Evolutionary conservation across 2,329 filamentous ascomycete genomes (phyloP).

Genomic region (Ampelomyces quisqualis): DNA sequence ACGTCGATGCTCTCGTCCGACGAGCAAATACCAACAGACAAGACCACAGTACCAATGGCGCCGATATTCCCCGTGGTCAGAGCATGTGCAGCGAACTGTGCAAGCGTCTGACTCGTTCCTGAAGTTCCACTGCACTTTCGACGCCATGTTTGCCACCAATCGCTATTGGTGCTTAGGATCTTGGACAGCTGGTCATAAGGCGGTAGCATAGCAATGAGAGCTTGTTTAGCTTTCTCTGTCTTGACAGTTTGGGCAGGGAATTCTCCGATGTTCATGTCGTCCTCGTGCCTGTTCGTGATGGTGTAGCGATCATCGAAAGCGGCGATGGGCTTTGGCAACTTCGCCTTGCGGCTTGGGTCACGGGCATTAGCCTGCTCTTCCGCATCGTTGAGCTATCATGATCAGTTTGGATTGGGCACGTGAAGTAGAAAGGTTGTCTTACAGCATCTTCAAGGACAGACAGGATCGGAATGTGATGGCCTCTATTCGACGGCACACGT

Average conservation of each 20-base stretch:
- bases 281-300: slow-evolving; percentile 33
- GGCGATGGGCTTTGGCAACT: slow-evolving; percentile 12
- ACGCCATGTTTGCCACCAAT: slow-evolving; percentile 49
- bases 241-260: slow-evolving; percentile 30
- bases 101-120: slow-evolving; percentile 39
- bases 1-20: slow-evolving; percentile 49
- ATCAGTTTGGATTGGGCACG: slow-evolving; percentile 15
- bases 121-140: slow-evolving; percentile 48
- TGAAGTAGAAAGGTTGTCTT: slow-evolving; percentile 12
- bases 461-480: slow-evolving; percentile 41
- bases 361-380: slow-evolving; percentile 35
- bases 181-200: slow-evolving; percentile 37
- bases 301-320: slow-evolving; percentile 28
- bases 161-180: slow-evolving; percentile 39
- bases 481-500: slow-evolving; percentile 25
- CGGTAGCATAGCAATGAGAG: slow-evolving; percentile 39
- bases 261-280: slow-evolving; percentile 26
- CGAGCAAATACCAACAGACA: slow-evolving; percentile 42
- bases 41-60: slow-evolving; percentile 42
- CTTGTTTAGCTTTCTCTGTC: slow-evolving; percentile 40
- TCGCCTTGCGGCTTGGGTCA: slow-evolving; percentile 20
- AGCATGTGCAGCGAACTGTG: slow-evolving; percentile 48
- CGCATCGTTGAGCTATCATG: slow-evolving; percentile 37
- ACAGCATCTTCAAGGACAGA: slow-evolving; percentile 45
- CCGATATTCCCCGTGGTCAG: slow-evolving; percentile 46